Percentiles rank a stretch among this genome's conserved stretches.
These are phyloP conservation scores for Gomphus sp. DNA, from an alignment of 1,284 basidiomycete genomes.

Conservation along the genomic window DNA sequence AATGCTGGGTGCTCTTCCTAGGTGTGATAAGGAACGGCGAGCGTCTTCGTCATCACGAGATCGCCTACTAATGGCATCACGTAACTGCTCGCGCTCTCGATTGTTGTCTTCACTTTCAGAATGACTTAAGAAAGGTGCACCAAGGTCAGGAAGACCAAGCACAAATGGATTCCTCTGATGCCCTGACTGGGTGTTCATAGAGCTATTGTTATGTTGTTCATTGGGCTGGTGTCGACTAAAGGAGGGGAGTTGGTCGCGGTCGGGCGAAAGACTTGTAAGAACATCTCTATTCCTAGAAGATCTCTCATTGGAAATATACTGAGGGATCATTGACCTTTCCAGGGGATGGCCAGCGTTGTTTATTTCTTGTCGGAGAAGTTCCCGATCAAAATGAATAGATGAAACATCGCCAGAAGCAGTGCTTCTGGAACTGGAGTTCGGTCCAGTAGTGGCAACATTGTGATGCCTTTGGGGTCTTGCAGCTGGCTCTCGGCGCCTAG, in stretches of 20 bases:
- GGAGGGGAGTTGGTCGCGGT: not conserved
- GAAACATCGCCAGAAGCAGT: not conserved
- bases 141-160: not conserved
- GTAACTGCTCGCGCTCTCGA: conserved; percentile 9
- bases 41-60: conserved; percentile 4
- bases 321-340: not conserved
- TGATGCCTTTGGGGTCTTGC: not conserved
- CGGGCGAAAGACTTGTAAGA: not conserved
- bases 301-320: not conserved
- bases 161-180: not conserved
- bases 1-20: not conserved
- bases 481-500: not conserved
- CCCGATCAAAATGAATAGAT: not conserved
- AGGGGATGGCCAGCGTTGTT: not conserved
- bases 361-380: not conserved
- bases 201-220: not conserved
- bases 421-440: not conserved
- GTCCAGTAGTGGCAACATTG: not conserved
- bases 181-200: not conserved
- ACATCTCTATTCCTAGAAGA: not conserved
- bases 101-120: not conserved
- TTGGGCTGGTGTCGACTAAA: not conserved
- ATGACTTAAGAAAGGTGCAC: not conserved
- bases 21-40: not conserved
- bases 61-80: conserved; percentile 1